Conservation (phyloP, 495 filamentous ascomycete species). For the Daldinia caldariorum region DNA sequence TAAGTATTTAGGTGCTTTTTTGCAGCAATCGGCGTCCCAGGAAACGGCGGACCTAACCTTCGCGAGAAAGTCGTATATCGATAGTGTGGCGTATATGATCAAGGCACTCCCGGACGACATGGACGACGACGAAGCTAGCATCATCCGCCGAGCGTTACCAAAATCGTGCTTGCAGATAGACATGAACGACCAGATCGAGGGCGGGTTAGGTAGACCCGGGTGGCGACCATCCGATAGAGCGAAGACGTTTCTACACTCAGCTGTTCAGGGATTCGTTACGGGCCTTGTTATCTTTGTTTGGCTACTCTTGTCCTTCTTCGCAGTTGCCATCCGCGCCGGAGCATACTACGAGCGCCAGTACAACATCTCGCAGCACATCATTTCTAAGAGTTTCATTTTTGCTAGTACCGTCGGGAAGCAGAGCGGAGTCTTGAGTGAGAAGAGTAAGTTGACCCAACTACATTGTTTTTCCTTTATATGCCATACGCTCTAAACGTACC, state of each 20-base stretch:
- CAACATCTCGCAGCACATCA: constrained; percentile 64
- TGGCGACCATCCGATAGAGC: constrained; percentile 29
- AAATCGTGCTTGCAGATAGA: constrained; percentile 32
- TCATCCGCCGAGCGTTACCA: constrained; percentile 60
- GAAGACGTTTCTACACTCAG: constrained; percentile 66
- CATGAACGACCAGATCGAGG: constrained; percentile 26
- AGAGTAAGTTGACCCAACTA: constrained; percentile 35
- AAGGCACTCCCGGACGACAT: constrained; percentile 71
- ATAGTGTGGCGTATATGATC: constrained; percentile 72
- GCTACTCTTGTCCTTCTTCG: constrained; percentile 67
- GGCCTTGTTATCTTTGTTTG: constrained; percentile 66
- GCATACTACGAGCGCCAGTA: constrained; percentile 73
- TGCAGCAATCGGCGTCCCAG: constrained; percentile 40
- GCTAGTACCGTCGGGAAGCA: constrained; percentile 64
- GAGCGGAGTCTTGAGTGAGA: constrained; percentile 59
- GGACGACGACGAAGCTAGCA: constrained; percentile 55
- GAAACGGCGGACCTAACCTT: constrained; percentile 52
- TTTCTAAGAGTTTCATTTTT: constrained; percentile 59
- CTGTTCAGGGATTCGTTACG: constrained; percentile 65
- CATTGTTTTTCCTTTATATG: background rate
- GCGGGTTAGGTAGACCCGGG: background rate
- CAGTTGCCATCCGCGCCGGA: constrained; percentile 58
- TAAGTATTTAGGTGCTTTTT: constrained; percentile 29
- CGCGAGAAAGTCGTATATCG: constrained; percentile 72
- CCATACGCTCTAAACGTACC: background rate